A percentile compares a stretch with the other conserved stretches of the same genome.
phyloP scores from a whole-genome alignment of 2,329 filamentous ascomycete genomes.

The Fusarium sp. region DNA sequence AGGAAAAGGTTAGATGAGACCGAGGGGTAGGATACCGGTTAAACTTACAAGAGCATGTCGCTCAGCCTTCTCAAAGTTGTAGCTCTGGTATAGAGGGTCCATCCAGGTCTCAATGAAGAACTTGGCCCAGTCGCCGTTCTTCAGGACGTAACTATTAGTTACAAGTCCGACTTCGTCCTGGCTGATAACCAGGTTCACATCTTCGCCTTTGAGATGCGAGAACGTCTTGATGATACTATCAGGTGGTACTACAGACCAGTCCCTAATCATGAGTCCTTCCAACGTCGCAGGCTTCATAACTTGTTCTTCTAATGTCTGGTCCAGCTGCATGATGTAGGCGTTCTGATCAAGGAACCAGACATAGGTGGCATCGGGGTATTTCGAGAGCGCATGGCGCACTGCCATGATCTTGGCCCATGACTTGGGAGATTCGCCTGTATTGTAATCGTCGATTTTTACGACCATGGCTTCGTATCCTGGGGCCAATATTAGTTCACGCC shows the following conservation, averaged over 20 bases:
- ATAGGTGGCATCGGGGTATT: conserved; percentile 79
- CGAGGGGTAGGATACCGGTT: too few species aligned
- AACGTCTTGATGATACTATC: conserved; percentile 98
- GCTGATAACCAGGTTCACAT: conserved; percentile 84
- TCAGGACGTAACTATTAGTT: conserved; percentile 80
- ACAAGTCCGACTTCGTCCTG: conserved; percentile 86
- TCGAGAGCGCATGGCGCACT: conserved; percentile 86
- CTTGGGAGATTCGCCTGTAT: conserved; percentile 67
- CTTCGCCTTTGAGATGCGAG: conserved; percentile 77
- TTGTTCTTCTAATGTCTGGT: conserved; percentile 74
- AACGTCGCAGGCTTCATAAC: conserved; percentile 75
- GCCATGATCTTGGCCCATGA: conserved; percentile 86
- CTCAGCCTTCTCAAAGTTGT: conserved; percentile 97
- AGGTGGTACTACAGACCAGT: conserved; percentile 88
- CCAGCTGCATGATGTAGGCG: conserved; percentile 88
- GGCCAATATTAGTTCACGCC: conserved; percentile 14
- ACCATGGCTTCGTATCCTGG: conserved; percentile 89
- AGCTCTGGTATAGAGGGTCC: conserved; percentile 90
- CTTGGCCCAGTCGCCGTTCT: conserved; percentile 88
- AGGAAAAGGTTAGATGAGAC: conserved; percentile 28
- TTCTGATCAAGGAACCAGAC: conserved; percentile 91
- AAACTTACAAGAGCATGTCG: conserved; percentile 82
- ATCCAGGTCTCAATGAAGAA: conserved; percentile 97
- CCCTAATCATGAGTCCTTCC: conserved; percentile 83
- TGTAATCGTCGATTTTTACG: conserved; percentile 79